phyloP scores from a whole-genome alignment of 208 protist species.

The Angomonas desouzai region DNA sequence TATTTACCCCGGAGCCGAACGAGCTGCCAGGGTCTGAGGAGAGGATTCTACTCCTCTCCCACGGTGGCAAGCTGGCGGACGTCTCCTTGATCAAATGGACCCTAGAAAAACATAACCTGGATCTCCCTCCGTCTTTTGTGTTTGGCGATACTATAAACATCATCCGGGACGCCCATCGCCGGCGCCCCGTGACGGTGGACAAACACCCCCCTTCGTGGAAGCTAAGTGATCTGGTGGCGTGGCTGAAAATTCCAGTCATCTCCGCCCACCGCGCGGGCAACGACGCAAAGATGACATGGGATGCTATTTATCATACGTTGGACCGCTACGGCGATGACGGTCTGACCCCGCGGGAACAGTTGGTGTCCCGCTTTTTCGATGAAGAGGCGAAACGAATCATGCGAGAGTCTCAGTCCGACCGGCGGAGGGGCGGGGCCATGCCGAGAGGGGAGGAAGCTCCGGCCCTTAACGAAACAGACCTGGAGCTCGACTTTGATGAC shows the following conservation, averaged over 20 bases:
- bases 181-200: constrained; percentile 85
- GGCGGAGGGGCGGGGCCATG: not conserved
- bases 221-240: constrained; percentile 73
- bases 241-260: constrained; percentile 76
- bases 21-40: constrained; percentile 57
- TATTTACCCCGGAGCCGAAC: constrained; percentile 60
- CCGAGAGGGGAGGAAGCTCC: constrained; percentile 1
- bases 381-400: constrained; percentile 65
- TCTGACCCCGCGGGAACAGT: constrained; percentile 83
- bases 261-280: constrained; percentile 81
- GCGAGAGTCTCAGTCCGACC: constrained; percentile 19
- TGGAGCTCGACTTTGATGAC: constrained; percentile 80
- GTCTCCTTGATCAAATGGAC: constrained; percentile 86
- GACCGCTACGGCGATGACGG: constrained; percentile 85
- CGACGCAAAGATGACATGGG: constrained; percentile 89
- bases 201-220: constrained; percentile 87
- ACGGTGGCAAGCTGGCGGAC: constrained; percentile 87
- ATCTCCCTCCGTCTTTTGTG: constrained; percentile 55
- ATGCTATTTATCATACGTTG: constrained; percentile 85
- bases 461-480: constrained; percentile 6
- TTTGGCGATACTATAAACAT: constrained; percentile 88
- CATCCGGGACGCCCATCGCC: constrained; percentile 83
- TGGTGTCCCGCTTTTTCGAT: constrained; percentile 85
- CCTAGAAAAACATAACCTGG: constrained; percentile 60
- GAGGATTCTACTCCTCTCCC: constrained; percentile 73